phyloP scores from a whole-genome alignment of 1,139 yeast genomes.

The Zygoascus meyerae region DNA sequence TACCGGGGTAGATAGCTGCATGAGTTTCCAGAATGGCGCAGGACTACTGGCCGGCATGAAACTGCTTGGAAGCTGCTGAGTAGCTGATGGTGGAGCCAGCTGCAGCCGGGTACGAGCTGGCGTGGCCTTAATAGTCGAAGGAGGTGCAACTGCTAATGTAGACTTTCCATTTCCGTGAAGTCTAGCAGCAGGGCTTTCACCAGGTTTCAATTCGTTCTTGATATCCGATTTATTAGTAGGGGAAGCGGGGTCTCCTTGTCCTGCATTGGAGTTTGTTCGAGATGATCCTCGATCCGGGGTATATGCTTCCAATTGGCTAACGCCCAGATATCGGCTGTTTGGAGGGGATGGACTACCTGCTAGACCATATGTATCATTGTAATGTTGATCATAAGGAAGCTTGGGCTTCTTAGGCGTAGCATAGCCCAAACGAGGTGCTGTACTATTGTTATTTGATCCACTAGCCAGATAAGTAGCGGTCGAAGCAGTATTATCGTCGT shows the following conservation, averaged over 20 bases:
- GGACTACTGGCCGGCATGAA: constrained; percentile 39
- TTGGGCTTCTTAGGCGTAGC: constrained; percentile 10
- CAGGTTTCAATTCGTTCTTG: not conserved
- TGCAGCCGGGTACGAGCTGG: constrained; percentile 23
- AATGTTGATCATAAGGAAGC: constrained; percentile 17
- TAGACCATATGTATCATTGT: constrained; percentile 24
- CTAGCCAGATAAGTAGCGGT: not conserved
- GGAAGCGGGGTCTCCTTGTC: constrained; percentile 1
- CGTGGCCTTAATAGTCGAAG: constrained; percentile 6
- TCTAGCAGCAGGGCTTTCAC: not conserved
- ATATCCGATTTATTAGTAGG: not conserved
- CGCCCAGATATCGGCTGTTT: constrained; percentile 39
- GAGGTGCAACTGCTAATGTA: not conserved
- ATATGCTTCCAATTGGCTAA: constrained; percentile 62
- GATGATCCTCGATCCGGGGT: constrained; percentile 67
- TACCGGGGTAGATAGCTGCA: constrained; percentile 36
- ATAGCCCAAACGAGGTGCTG: constrained; percentile 14
- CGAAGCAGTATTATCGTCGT: constrained; percentile 4
- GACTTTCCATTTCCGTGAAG: constrained; percentile 2
- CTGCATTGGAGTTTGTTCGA: constrained; percentile 7
- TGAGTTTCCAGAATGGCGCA: constrained; percentile 40
- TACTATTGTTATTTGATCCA: not conserved
- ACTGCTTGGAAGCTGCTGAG: constrained; percentile 37
- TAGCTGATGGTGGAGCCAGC: constrained; percentile 38
- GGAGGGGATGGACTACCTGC: constrained; percentile 28